Conservation (phyloP, 2,329 filamentous ascomycete species). For the Fusarium cyanostomum region DNA sequence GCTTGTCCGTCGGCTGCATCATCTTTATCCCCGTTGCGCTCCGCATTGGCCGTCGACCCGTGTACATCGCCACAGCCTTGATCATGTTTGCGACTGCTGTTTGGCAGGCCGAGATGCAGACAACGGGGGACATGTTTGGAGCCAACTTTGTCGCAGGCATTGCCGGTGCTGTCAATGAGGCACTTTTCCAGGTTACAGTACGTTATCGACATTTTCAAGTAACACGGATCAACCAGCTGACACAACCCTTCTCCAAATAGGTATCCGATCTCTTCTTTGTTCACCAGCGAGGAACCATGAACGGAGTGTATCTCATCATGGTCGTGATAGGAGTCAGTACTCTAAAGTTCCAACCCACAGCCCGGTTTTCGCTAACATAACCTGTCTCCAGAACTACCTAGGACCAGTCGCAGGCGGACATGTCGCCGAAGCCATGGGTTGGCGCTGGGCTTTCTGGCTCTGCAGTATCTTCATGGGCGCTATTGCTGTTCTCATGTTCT, state of each 20-base stretch:
- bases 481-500: conserved; percentile 30
- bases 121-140: conserved; percentile 32
- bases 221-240: background rate
- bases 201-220: fast-evolving
- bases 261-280: conserved; percentile 46
- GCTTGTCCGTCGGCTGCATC: conserved; percentile 45
- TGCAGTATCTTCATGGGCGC: conserved; percentile 33
- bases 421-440: conserved; percentile 30
- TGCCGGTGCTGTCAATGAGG: conserved; percentile 51
- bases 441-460: conserved; percentile 54
- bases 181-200: conserved; percentile 50
- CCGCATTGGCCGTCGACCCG: conserved; percentile 44
- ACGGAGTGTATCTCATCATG: conserved; percentile 35
- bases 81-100: conserved; percentile 33
- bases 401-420: conserved; percentile 29
- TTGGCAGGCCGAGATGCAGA: conserved; percentile 41
- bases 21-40: conserved; percentile 48
- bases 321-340: conserved; percentile 26
- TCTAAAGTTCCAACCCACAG: fast-evolving
- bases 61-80: conserved; percentile 41
- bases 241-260: background rate
- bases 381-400: conserved; percentile 20
- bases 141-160: conserved; percentile 45
- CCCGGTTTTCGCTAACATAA: fast-evolving
- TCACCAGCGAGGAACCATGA: conserved; percentile 45